Evolutionary conservation across 2,329 filamentous ascomycete species (phyloP), one percentile per base, ranked within the genome.

Genomic region (Fusarium vanettenii): DNA sequence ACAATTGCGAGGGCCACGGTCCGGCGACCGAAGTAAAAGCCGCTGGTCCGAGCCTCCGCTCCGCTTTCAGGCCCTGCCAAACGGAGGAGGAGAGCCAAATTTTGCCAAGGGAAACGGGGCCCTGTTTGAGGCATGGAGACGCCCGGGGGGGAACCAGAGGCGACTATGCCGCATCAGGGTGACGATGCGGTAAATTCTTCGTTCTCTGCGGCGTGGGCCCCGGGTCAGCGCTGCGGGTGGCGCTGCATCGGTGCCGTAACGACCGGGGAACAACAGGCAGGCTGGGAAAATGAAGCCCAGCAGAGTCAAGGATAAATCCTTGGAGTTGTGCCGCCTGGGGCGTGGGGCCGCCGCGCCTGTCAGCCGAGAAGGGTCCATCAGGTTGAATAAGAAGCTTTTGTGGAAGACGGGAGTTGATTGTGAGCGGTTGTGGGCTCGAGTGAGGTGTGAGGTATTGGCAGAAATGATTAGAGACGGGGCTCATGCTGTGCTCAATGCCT

Each of bases 11-110:
- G 71, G 59, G 67, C 37, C 52, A 69, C 52, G 37, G 13, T 27
- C 31, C 75, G 78, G 78, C 76, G 76, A 79, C 78, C 78, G 78
- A 79, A 74, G 67, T 64, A 67, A 79, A 79, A 78, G 75, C 78
- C 78, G 78, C 64, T 79, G 70, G 74, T 67, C 78, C 78, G 78
- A 79, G 72, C 71, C 60, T 64, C 50, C 60, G 48, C 66, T 48
- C 35, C 50, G 56, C 39, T 55, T 55, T 31, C 22, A 45, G 45
- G 37, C 35, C 45, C 27, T 52, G 27, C 31, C 29, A 37, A 50
- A 63, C 55, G 60, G 66, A 60, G 14, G 64, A 45, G 66, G 35
- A 39, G 63, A 56, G 48, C 64, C 37, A 77, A 76, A 70, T 29
- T 71, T 67, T 72, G 64, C 62, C 71, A 64, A 70, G 60, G 60